Evolutionary conservation across 805 yeast species (phyloP).

Genomic region (Cyberlindnera misumaiensis): DNA sequence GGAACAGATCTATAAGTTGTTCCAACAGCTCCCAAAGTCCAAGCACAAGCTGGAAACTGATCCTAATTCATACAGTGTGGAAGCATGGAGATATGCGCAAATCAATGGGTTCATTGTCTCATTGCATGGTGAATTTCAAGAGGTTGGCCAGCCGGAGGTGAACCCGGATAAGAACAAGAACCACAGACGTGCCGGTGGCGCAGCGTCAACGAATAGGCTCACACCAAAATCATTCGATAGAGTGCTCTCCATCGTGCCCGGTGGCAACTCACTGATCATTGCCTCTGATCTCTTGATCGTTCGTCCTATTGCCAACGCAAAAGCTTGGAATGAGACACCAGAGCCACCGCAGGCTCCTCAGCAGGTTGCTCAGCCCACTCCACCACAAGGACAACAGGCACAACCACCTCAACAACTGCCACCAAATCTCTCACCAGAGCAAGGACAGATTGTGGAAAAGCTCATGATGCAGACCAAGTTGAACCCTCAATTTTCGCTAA

Average conservation of each 20-base stretch:
- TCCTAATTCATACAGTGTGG: conserved; percentile 69
- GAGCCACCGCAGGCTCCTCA: conserved; percentile 9
- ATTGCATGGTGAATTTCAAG: conserved; percentile 82
- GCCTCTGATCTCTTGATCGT: conserved; percentile 79
- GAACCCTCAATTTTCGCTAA: conserved; percentile 68
- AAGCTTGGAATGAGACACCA: conserved; percentile 44
- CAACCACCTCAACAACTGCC: conserved; percentile 17
- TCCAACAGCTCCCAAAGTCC: conserved; percentile 69
- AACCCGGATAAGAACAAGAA: conserved; percentile 17
- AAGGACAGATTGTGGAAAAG: conserved; percentile 57
- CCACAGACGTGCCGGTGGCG: conserved; percentile 26
- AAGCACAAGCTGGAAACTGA: conserved; percentile 59
- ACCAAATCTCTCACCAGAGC: conserved; percentile 36
- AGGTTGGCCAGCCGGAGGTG: conserved; percentile 48
- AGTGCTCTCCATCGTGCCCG: conserved; percentile 67
- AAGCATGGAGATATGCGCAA: conserved; percentile 63
- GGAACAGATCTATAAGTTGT: conserved; percentile 52
- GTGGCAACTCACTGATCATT: conserved; percentile 64
- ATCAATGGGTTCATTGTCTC: conserved; percentile 72
- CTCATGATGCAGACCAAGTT: conserved; percentile 68
- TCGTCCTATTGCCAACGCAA: conserved; percentile 48
- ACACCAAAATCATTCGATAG: conserved; percentile 80
- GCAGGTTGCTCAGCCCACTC: conserved; percentile 6
- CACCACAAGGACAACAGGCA: conserved; percentile 6
- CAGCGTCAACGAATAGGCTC: conserved; percentile 29